Evolutionary conservation across 1,284 basidiomycete genomes (phyloP).

Genomic region (Leucoagaricus sp.): DNA sequence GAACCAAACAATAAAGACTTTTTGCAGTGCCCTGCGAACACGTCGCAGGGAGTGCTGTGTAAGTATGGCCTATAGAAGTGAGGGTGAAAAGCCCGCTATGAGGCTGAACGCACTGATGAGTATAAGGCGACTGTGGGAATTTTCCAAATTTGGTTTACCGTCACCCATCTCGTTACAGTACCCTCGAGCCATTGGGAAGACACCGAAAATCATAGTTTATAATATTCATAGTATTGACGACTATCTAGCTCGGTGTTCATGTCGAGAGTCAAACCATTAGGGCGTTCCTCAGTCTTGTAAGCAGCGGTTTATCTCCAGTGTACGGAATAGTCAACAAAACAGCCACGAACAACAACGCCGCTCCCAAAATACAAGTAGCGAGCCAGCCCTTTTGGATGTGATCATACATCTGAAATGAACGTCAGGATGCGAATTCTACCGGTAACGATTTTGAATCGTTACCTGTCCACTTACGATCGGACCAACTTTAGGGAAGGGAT

Average conservation of each 20-base stretch:
- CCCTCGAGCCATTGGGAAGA: background rate
- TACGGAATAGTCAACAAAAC: constrained; percentile 43
- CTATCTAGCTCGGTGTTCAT: background rate
- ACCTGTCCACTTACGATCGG: constrained; percentile 71
- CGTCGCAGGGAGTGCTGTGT: too few species aligned
- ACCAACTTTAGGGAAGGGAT: constrained; percentile 46
- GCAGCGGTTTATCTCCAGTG: constrained; percentile 50
- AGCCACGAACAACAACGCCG: constrained; percentile 42
- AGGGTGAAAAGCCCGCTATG: too few species aligned
- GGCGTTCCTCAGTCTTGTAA: constrained; percentile 15
- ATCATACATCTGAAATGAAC: constrained; percentile 52
- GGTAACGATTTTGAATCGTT: constrained; percentile 12
- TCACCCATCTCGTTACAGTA: too few species aligned
- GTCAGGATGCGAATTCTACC: background rate
- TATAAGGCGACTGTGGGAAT: background rate
- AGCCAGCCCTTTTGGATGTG: constrained; percentile 56
- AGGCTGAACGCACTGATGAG: background rate
- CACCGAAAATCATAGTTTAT: background rate
- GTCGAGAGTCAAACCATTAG: background rate
- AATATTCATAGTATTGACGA: background rate
- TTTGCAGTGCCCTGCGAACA: too few species aligned
- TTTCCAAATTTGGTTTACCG: background rate
- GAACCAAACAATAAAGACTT: background rate
- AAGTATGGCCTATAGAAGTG: too few species aligned
- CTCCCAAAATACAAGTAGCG: constrained; percentile 48